These are phyloP conservation scores for Fomitopsis pinicola DNA, from an alignment of 1,284 basidiomycete genomes.

Conservation along the genomic window DNA sequence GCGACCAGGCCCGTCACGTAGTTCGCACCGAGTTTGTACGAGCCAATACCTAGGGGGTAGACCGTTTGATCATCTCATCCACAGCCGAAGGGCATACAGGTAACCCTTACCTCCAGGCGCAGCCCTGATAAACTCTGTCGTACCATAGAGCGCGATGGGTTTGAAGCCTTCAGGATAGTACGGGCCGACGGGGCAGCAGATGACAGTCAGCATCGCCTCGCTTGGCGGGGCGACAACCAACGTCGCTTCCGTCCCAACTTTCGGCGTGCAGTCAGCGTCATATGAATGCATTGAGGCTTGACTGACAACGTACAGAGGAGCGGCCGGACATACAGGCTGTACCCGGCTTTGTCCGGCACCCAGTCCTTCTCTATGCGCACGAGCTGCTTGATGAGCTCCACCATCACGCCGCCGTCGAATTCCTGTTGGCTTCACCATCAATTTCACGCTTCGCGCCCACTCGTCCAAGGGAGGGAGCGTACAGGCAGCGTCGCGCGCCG, in stretches of 20 bases:
- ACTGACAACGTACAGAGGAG: slow-evolving; percentile 52
- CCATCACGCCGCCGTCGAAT: slow-evolving; percentile 78
- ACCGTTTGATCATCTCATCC: not conserved
- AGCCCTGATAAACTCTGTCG: slow-evolving; percentile 87
- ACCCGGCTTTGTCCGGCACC: slow-evolving; percentile 88
- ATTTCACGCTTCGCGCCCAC: not conserved
- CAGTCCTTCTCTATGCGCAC: slow-evolving; percentile 85
- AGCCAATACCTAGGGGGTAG: slow-evolving; percentile 62
- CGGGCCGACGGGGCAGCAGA: slow-evolving; percentile 90
- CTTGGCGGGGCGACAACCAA: slow-evolving; percentile 86
- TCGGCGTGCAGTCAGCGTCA: not conserved
- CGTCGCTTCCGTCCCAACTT: slow-evolving; percentile 88
- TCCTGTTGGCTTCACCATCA: slow-evolving; percentile 38
- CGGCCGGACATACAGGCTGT: slow-evolving; percentile 90
- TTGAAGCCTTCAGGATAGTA: slow-evolving; percentile 97
- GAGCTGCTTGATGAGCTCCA: slow-evolving; percentile 87
- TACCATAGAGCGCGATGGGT: slow-evolving; percentile 89
- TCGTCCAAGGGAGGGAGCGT: slow-evolving; percentile 24
- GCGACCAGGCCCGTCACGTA: slow-evolving; percentile 87
- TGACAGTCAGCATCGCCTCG: slow-evolving; percentile 92
- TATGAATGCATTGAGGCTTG: not conserved
- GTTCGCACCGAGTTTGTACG: slow-evolving; percentile 90
- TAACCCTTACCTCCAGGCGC: slow-evolving; percentile 72
- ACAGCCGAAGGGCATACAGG: not conserved
- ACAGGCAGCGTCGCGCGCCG: slow-evolving; percentile 74